A percentile compares a stretch with the other conserved stretches of the same genome.
phyloP scores from a whole-genome alignment of 805 yeast genomes.

The Kodamaea kaohsiungensis region DNA sequence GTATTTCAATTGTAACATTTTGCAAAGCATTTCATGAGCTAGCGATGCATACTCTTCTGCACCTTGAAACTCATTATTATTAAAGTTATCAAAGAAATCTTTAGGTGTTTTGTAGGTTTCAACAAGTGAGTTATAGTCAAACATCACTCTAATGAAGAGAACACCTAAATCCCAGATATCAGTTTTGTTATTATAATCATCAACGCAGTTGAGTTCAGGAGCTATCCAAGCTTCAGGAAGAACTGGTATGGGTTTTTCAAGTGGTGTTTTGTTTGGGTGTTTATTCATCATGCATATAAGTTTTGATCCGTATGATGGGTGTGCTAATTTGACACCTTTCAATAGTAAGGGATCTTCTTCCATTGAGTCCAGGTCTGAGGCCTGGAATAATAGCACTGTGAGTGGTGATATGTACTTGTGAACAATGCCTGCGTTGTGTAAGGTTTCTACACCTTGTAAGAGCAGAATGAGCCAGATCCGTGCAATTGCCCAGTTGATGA shows the following conservation, averaged over 20 bases:
- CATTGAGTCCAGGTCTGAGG: not conserved
- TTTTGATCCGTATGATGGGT: constrained; percentile 51
- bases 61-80: constrained; percentile 41
- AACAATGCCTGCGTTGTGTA: constrained; percentile 82
- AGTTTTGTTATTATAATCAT: constrained; percentile 68
- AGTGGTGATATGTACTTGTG: constrained; percentile 70
- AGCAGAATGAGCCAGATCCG: constrained; percentile 87
- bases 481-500: constrained; percentile 70
- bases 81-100: constrained; percentile 29
- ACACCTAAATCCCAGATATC: constrained; percentile 96
- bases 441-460: constrained; percentile 77
- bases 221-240: constrained; percentile 64
- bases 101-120: constrained; percentile 59
- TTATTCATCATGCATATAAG: constrained; percentile 28
- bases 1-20: constrained; percentile 64
- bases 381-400: constrained; percentile 38
- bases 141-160: constrained; percentile 49
- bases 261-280: constrained; percentile 17
- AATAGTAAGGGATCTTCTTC: constrained; percentile 5
- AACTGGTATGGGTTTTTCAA: not conserved
- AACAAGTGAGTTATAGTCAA: constrained; percentile 54
- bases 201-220: constrained; percentile 60
- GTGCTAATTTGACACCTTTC: constrained; percentile 57
- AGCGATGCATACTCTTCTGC: constrained; percentile 69
- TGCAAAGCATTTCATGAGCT: constrained; percentile 63